These are phyloP conservation scores for Scutellaria barbata DNA, from an alignment of 257 asterid genomes.

Conservation along the genomic window DNA sequence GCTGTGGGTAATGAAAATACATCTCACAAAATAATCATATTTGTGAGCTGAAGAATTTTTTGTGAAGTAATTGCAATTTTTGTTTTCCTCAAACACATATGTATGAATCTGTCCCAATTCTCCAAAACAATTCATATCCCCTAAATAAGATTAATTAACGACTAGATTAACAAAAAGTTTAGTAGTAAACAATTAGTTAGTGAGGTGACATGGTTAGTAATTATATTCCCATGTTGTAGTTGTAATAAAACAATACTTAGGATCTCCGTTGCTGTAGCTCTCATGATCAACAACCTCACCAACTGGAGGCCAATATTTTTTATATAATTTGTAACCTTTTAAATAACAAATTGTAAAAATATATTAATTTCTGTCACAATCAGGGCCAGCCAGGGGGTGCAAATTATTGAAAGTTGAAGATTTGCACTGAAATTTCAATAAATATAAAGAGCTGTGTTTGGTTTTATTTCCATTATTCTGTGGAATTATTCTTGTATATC, in stretches of 20 bases:
- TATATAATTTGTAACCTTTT: constrained; percentile 7
- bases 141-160: not conserved
- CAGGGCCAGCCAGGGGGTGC: constrained; percentile 47
- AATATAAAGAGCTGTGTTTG: constrained; percentile 30
- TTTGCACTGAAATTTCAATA: constrained; percentile 37
- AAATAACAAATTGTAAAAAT: not conserved
- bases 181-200: not conserved
- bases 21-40: too few species aligned
- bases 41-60: too few species aligned
- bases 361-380: constrained; percentile 44
- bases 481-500: constrained; percentile 4
- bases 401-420: constrained; percentile 54
- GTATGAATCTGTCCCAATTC: not conserved
- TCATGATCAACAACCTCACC: constrained; percentile 49
- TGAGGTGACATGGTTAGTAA: constrained; percentile 22
- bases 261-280: constrained; percentile 57
- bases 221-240: constrained; percentile 43
- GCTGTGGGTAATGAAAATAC: too few species aligned
- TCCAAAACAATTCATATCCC: not conserved
- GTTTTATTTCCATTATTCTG: constrained; percentile 14
- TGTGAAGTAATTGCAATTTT: too few species aligned
- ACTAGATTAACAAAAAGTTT: not conserved
- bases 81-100: too few species aligned
- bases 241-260: constrained; percentile 40
- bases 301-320: constrained; percentile 36